Evolutionary conservation across 805 yeast genomes (phyloP).

Genomic region (Candida ascalaphidarum): DNA sequence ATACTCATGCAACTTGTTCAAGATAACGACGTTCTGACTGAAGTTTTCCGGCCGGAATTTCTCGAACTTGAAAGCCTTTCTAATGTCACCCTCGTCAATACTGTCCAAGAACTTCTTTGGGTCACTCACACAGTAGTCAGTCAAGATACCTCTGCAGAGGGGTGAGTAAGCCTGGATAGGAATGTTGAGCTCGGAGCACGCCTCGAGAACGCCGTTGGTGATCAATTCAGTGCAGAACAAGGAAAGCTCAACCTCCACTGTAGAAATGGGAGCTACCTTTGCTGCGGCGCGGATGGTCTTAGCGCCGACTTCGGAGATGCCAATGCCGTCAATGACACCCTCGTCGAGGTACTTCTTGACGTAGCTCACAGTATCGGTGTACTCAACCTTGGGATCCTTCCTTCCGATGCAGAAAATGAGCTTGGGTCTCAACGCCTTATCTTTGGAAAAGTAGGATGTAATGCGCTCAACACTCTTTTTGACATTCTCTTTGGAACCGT

Average conservation of each 20-base stretch:
- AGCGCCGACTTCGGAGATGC: conserved; percentile 67
- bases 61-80: conserved; percentile 32
- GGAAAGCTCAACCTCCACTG: conserved; percentile 76
- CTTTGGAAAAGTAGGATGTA: conserved; percentile 17
- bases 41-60: conserved; percentile 54
- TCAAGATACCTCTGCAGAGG: conserved; percentile 67
- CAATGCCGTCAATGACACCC: conserved; percentile 62
- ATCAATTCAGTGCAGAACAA: conserved; percentile 57
- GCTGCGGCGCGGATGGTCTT: conserved; percentile 53
- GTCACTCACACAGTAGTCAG: conserved; percentile 46
- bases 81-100: conserved; percentile 49
- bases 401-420: conserved; percentile 62
- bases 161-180: conserved; percentile 81
- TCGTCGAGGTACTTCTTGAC: conserved; percentile 50
- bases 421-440: conserved; percentile 21
- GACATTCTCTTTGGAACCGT: conserved; percentile 41
- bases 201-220: conserved; percentile 53
- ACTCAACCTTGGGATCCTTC: conserved; percentile 46
- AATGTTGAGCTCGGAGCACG: conserved; percentile 47
- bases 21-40: conserved; percentile 41
- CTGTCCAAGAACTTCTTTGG: conserved; percentile 25
- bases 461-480: conserved; percentile 39
- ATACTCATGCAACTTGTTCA: conserved; percentile 39
- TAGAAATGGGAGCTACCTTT: conserved; percentile 47
- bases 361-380: conserved; percentile 50